Evolutionary conservation across 805 yeast genomes (phyloP).

Genomic region (Cyberlindnera euphorbiiphila): DNA sequence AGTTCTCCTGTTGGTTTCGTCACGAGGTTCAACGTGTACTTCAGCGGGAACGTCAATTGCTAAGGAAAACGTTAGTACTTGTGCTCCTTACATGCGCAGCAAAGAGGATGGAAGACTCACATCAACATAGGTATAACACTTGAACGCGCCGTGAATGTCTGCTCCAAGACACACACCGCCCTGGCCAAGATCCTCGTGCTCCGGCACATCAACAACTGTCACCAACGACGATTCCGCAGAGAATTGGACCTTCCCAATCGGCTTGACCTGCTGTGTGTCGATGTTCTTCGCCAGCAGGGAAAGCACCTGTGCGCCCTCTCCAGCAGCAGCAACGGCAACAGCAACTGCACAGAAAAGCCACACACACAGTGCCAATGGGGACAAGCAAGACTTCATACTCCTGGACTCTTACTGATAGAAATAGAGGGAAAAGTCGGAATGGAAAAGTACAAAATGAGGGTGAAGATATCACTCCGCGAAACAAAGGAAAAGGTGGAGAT

Average conservation of each 20-base stretch:
- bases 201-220: slow-evolving; percentile 5
- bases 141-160: slow-evolving; percentile 13
- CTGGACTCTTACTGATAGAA: too few relatives aligned
- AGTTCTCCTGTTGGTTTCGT: slow-evolving; percentile 23
- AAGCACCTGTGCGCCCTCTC: slow-evolving; percentile 2
- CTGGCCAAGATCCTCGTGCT: neutral
- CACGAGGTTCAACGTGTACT: slow-evolving; percentile 15
- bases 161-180: slow-evolving; percentile 27
- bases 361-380: too few relatives aligned
- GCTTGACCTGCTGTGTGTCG: slow-evolving; percentile 1
- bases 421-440: too few relatives aligned
- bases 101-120: slow-evolving; percentile 6
- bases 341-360: too few relatives aligned
- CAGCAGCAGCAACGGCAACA: too few relatives aligned
- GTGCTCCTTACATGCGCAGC: neutral
- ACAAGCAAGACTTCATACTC: too few relatives aligned
- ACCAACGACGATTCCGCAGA: slow-evolving; percentile 2
- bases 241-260: slow-evolving; percentile 12
- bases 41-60: slow-evolving; percentile 15
- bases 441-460: too few relatives aligned
- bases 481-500: too few relatives aligned
- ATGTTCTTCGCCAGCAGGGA: slow-evolving; percentile 12
- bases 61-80: neutral
- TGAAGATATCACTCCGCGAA: too few relatives aligned
- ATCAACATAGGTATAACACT: slow-evolving; percentile 18